phyloP scores from a whole-genome alignment of 371 early-diverging fungal species.

The Syncephalastrum racemosum region DNA sequence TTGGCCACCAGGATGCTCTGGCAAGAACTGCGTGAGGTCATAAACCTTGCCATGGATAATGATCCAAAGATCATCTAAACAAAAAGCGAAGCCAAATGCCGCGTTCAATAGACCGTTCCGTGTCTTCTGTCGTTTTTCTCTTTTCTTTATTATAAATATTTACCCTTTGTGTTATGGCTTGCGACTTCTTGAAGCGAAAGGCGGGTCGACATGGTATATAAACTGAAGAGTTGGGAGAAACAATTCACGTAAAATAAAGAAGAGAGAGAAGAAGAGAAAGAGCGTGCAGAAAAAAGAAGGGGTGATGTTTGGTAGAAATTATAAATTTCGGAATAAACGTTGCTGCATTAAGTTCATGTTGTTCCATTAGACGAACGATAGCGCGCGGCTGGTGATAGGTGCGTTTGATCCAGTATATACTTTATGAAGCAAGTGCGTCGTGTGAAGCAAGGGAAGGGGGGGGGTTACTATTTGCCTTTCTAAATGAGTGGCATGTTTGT shows the following conservation, averaged over 20 bases:
- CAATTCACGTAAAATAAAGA: neutral
- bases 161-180: conserved; percentile 60
- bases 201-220: conserved; percentile 13
- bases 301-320: neutral
- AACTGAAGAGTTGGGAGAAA: neutral
- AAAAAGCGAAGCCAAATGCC: neutral
- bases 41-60: conserved; percentile 80
- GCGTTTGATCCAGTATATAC: too few species aligned
- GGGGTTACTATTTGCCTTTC: too few species aligned
- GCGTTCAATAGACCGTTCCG: neutral
- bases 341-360: too few species aligned
- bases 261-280: conserved; percentile 10
- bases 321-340: too few species aligned
- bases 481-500: too few species aligned
- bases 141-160: neutral
- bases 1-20: conserved; percentile 65
- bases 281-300: conserved; percentile 1
- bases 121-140: too few species aligned
- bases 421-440: too few species aligned
- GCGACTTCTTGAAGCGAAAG: conserved; percentile 57
- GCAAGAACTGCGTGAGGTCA: conserved; percentile 75
- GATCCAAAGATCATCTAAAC: conserved; percentile 75
- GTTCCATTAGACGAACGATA: too few species aligned
- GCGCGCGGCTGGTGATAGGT: too few species aligned
- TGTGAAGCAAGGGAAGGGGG: too few species aligned